Conservation (phyloP, 768 basidiomycete species). For the Russula vinacea region DNA sequence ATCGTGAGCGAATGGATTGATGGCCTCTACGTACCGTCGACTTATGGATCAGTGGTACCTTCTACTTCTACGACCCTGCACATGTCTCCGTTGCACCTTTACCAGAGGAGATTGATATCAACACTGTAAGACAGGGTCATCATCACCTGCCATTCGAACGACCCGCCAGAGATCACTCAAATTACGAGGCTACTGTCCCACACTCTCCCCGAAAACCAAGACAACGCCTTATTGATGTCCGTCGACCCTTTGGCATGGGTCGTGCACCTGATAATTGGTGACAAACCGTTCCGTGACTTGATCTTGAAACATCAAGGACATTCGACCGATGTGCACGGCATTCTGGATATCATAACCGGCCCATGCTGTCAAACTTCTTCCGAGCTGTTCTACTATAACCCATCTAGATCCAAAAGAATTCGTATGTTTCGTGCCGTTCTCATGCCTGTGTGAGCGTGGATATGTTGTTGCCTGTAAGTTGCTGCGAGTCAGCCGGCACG, state of each 20-base stretch:
- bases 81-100: background rate
- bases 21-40: conserved; percentile 1
- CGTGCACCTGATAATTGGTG: background rate
- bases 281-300: background rate
- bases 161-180: background rate
- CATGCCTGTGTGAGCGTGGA: background rate
- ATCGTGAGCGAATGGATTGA: background rate
- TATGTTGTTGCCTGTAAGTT: too few species aligned
- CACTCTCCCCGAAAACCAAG: background rate
- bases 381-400: background rate
- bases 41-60: too few species aligned
- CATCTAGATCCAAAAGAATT: conserved; percentile 8
- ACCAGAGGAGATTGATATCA: background rate
- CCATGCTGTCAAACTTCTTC: background rate
- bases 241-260: background rate
- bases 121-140: background rate
- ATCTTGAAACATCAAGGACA: background rate
- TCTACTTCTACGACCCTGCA: background rate
- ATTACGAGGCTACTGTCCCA: background rate
- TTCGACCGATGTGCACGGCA: background rate
- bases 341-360: background rate
- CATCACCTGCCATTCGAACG: background rate
- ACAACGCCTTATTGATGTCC: background rate
- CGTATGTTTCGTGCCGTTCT: background rate
- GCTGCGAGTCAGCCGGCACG: too few species aligned